Base-by-base conservation (phyloP, 1,284 basidiomycete genomes). In the Boletus austroedulis region DNA sequence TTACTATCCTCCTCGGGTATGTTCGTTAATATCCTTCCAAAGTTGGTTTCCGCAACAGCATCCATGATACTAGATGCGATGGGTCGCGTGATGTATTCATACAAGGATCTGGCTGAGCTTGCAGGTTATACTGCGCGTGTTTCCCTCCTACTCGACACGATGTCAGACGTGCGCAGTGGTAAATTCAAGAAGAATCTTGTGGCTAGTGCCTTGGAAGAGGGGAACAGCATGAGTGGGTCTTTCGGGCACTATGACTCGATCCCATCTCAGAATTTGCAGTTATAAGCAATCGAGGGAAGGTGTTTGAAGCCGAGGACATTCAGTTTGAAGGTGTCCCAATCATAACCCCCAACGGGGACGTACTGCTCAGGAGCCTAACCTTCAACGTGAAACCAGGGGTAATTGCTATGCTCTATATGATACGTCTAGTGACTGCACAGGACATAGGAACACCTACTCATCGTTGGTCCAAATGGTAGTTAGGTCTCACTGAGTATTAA, bases 91-190 rank as follows among this genome's bases (percentile, higher is more conserved):
- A 96, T 98, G 94, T 97, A 96, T 73, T 94, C 92, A 15, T 98
- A 98, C 80, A 98, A 92, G 80, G 94, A 98, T 72, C 80, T 99
- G 5, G 89, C 94, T 8, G 96, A 99, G 73, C 84, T 99, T 32
- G 94, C 95, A 2, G 96, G 96, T 14, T 98, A 98, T 74, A 98
- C 96, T 0, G 84, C 94, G 1, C 87, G 96, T 21, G 95, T 99
- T 0, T 88, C 91, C 26, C 85, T 90, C 50, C 81, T 98, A 12
- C 82, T 99, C 10, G 92, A 96, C 56, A 94, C 94, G 0, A 97
- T 98, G 89, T 82, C 89, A 19, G 94, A 95, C 58, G 85, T 98
- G 45, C 86, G 87, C 64, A 77, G 82, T 50, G 94, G 94, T 43
- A 89, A 88, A 66, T 97, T 93, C 64, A 85, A 97, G 71, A 99